Evolutionary conservation across 108 stramenopile species (phyloP).

Genomic region (Pseudonitzschia multiseries): DNA sequence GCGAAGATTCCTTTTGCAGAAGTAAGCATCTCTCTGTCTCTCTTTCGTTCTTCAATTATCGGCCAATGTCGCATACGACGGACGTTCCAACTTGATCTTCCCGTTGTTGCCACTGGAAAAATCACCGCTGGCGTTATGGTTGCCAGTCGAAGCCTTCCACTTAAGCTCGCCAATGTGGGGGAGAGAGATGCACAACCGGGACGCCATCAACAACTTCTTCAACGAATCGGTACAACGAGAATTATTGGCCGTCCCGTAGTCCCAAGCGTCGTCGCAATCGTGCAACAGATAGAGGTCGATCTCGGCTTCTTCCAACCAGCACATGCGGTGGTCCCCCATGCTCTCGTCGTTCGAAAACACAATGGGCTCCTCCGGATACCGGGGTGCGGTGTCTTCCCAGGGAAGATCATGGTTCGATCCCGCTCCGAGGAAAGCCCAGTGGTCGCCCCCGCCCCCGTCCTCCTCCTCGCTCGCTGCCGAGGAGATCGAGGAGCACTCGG

Average conservation of each 20-base stretch:
- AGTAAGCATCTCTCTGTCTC: no score
- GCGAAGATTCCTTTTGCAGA: no score
- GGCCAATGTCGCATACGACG: background rate
- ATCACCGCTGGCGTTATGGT: background rate
- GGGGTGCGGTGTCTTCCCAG: background rate
- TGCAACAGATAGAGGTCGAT: constrained; percentile 26
- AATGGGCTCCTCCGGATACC: constrained; percentile 29
- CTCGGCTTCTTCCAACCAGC: constrained; percentile 24
- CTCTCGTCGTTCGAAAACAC: constrained; percentile 14
- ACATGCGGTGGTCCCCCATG: background rate
- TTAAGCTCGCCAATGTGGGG: constrained; percentile 8
- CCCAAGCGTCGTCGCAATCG: constrained; percentile 32
- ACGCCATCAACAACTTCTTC: constrained; percentile 21
- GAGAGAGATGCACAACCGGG: constrained; percentile 15
- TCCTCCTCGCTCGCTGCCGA: constrained; percentile 6
- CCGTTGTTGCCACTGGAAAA: background rate
- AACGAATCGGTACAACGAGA: constrained; percentile 23
- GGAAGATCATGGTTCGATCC: background rate
- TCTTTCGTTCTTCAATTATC: background rate
- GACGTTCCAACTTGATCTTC: background rate
- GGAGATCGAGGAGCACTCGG: constrained; percentile 14
- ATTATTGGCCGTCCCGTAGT: background rate
- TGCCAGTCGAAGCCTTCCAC: constrained; percentile 5
- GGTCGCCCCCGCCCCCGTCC: background rate
- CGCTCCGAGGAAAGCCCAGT: background rate